A percentile compares a stretch with the other conserved stretches of the same genome.
These are phyloP conservation scores for Cordyceps militaris DNA, from an alignment of 2,329 filamentous ascomycete species.

Conservation along the genomic window DNA sequence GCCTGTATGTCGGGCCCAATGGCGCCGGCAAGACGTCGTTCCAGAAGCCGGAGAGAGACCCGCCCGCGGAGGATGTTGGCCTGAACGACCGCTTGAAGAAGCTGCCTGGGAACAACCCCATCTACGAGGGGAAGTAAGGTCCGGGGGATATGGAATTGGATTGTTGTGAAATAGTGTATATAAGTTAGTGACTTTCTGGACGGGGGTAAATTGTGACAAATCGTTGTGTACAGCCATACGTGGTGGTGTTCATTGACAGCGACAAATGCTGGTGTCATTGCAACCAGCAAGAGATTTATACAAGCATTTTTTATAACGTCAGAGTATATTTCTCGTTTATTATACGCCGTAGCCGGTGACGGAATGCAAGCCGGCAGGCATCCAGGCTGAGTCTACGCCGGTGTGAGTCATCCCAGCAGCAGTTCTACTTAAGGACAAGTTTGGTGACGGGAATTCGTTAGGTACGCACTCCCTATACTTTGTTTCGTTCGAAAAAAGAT, in stretches of 20 bases:
- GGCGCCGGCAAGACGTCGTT: conserved; percentile 17
- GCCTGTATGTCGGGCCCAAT: conserved; percentile 19
- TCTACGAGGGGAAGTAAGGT: conserved; percentile 13
- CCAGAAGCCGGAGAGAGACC: conserved; percentile 15
- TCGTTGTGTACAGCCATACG: too few relatives aligned
- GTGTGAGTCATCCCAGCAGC: not conserved
- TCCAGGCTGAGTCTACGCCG: not conserved
- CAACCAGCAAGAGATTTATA: too few relatives aligned
- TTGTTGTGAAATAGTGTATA: not conserved
- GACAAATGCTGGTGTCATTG: too few relatives aligned
- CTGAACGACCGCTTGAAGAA: conserved; percentile 17
- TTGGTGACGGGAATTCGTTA: too few relatives aligned
- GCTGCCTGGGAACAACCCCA: conserved; percentile 23
- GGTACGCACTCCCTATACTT: accelerated
- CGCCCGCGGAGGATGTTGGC: conserved; percentile 22
- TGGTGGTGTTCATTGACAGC: too few relatives aligned
- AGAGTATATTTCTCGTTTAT: too few relatives aligned
- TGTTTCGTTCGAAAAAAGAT: not conserved
- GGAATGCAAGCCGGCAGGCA: not conserved
- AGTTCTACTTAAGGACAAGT: not conserved
- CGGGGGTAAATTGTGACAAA: too few relatives aligned
- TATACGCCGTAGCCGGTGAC: too few relatives aligned
- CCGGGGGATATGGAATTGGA: not conserved
- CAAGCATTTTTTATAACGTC: not conserved
- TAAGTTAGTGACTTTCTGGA: not conserved